Conservation (phyloP, 306 rosid species). For the Morella rubra region DNA sequence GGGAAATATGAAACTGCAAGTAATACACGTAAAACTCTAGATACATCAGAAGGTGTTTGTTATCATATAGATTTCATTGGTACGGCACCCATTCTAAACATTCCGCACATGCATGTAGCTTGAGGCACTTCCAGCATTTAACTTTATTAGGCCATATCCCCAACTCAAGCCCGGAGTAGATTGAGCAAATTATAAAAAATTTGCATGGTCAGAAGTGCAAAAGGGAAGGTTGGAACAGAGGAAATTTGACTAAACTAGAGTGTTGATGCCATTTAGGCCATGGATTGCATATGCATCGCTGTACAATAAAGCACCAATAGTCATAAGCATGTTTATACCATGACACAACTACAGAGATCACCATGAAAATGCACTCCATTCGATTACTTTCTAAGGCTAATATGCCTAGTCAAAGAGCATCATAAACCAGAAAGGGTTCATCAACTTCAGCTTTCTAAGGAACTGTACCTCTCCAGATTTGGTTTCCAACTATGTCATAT, state of each 20-base stretch:
- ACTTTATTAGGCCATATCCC: background rate
- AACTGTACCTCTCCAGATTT: background rate
- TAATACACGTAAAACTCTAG: background rate
- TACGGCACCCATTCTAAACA: background rate
- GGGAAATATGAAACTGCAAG: background rate
- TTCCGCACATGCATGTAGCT: background rate
- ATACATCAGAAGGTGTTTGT: background rate
- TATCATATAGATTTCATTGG: background rate
- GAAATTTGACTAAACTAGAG: background rate
- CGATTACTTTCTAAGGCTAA: background rate
- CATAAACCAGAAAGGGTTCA: background rate
- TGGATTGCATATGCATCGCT: background rate
- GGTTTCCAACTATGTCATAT: background rate
- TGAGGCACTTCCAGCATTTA: background rate
- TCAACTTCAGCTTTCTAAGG: background rate
- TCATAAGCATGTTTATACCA: conserved; percentile 1
- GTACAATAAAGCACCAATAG: conserved; percentile 9
- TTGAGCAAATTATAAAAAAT: background rate
- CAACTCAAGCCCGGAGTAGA: background rate
- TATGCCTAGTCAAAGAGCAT: background rate
- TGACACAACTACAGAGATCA: conserved; percentile 1
- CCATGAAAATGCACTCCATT: conserved; percentile 1
- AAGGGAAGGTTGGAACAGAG: background rate
- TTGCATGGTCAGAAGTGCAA: background rate
- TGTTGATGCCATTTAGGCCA: background rate